A percentile compares a stretch with the other conserved stretches of the same genome.
Conservation (phyloP, 106 monocot species). For the Platanthera guangdongensis region DNA sequence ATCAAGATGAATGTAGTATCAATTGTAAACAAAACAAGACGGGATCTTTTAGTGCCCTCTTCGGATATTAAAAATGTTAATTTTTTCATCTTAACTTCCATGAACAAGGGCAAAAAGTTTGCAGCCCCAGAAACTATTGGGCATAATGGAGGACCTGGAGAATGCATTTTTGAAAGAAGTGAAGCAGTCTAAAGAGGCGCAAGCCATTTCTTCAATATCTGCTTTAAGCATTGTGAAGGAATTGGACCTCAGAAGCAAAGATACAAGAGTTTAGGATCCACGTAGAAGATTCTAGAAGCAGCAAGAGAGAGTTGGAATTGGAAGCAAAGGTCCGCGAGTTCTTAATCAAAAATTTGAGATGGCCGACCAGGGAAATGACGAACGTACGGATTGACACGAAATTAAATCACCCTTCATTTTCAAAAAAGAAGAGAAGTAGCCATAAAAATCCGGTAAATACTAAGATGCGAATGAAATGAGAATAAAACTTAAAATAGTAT, state of each 20-base stretch:
- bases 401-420: no score
- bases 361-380: neutral
- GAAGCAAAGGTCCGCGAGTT: conserved; percentile 13
- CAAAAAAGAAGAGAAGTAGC: no score
- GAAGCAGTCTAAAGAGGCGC: conserved; percentile 19
- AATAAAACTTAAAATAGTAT: no score
- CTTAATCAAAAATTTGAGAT: conserved; percentile 7
- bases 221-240: neutral
- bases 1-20: neutral
- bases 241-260: conserved; percentile 10
- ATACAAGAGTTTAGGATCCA: conserved; percentile 3
- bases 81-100: no score
- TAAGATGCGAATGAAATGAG: no score
- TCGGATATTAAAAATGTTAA: no score
- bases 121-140: conserved; percentile 7
- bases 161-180: conserved; percentile 11
- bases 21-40: conserved; percentile 2
- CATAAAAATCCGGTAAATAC: no score
- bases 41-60: conserved; percentile 8
- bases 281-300: conserved; percentile 7
- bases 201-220: neutral
- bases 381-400: no score
- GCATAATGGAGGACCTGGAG: conserved; percentile 10
- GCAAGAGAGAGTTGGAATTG: conserved; percentile 20
- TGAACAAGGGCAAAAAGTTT: conserved; percentile 13